Evolutionary conservation across 2,329 filamentous ascomycete genomes (phyloP).

Genomic region (Colletotrichum sp.): DNA sequence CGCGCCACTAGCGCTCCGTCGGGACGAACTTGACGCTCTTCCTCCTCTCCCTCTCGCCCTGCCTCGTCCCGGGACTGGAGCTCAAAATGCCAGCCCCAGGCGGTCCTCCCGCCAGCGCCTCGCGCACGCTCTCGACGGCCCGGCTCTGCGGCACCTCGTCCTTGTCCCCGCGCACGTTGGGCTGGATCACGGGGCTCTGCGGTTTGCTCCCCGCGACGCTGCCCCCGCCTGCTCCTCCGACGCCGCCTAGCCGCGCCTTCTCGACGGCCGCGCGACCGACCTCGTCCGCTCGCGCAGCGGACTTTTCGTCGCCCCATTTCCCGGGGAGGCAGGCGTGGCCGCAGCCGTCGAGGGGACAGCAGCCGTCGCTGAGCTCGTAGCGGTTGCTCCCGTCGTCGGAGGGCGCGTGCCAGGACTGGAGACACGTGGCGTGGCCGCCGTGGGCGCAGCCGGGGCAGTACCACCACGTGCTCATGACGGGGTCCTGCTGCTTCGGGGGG

Average conservation of each 20-base stretch:
- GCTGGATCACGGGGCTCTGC: constrained; percentile 21
- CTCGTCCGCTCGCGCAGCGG: constrained; percentile 53
- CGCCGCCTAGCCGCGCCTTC: constrained; percentile 32
- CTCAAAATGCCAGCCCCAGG: constrained; percentile 42
- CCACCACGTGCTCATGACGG: constrained; percentile 59
- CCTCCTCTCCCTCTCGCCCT: constrained; percentile 55
- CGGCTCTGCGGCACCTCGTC: constrained; percentile 63
- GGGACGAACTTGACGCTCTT: constrained; percentile 69
- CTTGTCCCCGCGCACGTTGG: constrained; percentile 49
- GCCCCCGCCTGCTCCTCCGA: constrained; percentile 5
- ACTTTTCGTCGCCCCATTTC: constrained; percentile 54
- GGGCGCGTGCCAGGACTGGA: constrained; percentile 62
- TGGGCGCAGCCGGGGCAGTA: constrained; percentile 67
- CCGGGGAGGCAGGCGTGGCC: constrained; percentile 67
- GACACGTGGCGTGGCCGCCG: constrained; percentile 64
- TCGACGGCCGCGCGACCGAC: constrained; percentile 53
- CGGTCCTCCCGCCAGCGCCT: constrained; percentile 45
- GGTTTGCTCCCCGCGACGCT: constrained; percentile 27
- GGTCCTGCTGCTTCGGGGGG: constrained; percentile 19
- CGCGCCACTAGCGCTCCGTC: constrained; percentile 32
- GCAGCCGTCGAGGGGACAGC: constrained; percentile 68
- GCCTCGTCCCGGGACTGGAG: constrained; percentile 50
- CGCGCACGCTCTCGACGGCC: constrained; percentile 64
- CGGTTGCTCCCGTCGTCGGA: constrained; percentile 22
- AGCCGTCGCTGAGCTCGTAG: constrained; percentile 51